A percentile compares a stretch with the other conserved stretches of the same genome.
phyloP scores from a whole-genome alignment of 78 protist species.

The Pigoraptor vietnamica region DNA sequence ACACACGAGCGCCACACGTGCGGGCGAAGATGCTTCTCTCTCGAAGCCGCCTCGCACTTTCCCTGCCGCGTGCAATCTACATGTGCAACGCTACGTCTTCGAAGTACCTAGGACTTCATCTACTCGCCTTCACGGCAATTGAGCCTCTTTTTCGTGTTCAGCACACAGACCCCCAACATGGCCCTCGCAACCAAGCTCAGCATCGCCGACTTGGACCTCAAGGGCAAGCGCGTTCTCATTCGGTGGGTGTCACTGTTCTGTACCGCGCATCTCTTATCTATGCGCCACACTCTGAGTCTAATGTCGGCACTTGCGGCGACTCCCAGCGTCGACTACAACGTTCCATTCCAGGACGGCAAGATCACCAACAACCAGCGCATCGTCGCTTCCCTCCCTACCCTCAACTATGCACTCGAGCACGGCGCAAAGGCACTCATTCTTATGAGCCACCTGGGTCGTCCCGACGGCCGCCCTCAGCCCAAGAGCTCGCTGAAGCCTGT shows the following conservation, averaged over 20 bases:
- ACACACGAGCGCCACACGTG: too few species aligned
- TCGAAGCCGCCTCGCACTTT: too few species aligned
- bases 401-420: constrained; percentile 10
- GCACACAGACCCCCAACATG: too few species aligned
- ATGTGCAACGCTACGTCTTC: too few species aligned
- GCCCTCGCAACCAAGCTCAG: constrained; percentile 40
- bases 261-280: neutral
- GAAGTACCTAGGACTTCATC: too few species aligned
- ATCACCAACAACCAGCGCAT: constrained; percentile 82
- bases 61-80: too few species aligned
- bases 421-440: constrained; percentile 75
- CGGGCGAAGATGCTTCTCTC: too few species aligned
- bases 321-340: constrained; percentile 88
- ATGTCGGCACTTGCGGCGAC: too few species aligned
- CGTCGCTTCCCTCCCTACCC: constrained; percentile 92
- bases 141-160: too few species aligned
- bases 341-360: constrained; percentile 58
- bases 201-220: constrained; percentile 56
- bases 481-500: constrained; percentile 84
- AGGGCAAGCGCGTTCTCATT: constrained; percentile 81
- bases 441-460: constrained; percentile 98
- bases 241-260: constrained; percentile 27
- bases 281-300: neutral
- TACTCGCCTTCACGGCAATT: too few species aligned
- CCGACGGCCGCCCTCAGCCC: constrained; percentile 81